Percentiles rank a stretch among this genome's conserved stretches.
These are phyloP conservation scores for Ceratobasidium sp. DNA, from an alignment of 1,284 basidiomycete genomes.

Conservation along the genomic window DNA sequence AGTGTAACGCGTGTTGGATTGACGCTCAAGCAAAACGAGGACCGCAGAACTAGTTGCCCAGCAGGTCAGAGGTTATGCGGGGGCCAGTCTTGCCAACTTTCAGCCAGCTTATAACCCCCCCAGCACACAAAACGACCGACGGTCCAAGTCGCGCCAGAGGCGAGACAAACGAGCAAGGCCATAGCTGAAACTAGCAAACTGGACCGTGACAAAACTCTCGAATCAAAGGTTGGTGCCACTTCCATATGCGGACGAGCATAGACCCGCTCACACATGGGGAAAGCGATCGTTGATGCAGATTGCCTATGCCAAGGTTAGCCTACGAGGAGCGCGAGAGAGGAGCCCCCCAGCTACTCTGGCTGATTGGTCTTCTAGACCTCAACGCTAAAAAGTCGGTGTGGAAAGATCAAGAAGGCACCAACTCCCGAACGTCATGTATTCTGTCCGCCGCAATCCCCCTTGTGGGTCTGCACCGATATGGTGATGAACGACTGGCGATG, in stretches of 20 bases:
- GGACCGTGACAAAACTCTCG: neutral
- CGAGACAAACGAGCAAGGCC: neutral
- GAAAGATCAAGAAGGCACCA: neutral
- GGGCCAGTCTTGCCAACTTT: neutral
- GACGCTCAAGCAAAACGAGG: neutral
- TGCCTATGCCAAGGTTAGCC: neutral
- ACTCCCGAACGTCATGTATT: neutral
- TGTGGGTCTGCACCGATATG: constrained; percentile 1
- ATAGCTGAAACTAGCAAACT: neutral
- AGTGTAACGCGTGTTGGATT: neutral
- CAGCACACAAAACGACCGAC: neutral
- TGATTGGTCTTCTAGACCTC: neutral
- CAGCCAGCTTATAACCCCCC: neutral
- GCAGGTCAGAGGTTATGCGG: neutral
- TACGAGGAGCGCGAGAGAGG: neutral
- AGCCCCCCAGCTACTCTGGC: neutral
- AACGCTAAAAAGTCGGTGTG: neutral
- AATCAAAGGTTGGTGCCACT: neutral
- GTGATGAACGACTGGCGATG: neutral
- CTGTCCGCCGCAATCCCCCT: constrained; percentile 1
- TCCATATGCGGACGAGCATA: neutral
- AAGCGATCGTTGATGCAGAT: constrained; percentile 2
- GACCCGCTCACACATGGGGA: neutral
- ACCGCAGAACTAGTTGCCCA: neutral
- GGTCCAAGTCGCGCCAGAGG: neutral